Evolutionary conservation across 345 rosid genomes (phyloP).

Genomic region (Geranium brycei): DNA sequence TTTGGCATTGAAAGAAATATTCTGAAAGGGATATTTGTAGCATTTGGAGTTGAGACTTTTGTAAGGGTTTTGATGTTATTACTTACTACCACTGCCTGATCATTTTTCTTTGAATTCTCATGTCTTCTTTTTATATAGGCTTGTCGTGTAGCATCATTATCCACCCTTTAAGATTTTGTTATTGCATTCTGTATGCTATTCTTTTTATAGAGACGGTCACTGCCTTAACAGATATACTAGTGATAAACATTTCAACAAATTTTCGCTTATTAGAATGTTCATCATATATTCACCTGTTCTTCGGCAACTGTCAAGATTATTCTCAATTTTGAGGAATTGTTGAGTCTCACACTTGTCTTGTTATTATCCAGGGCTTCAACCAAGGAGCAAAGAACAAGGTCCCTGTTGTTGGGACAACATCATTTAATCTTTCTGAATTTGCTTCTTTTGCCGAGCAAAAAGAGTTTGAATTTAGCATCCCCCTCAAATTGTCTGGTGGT

Average conservation of each 20-base stretch:
- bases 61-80: not conserved
- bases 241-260: too few relatives aligned
- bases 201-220: not conserved
- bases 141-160: not conserved
- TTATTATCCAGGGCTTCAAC: constrained; percentile 41
- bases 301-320: not conserved
- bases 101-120: not conserved
- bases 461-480: constrained; percentile 49
- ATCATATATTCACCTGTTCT: not conserved
- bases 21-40: not conserved
- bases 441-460: constrained; percentile 44
- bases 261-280: not conserved
- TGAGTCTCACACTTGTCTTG: not conserved
- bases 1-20: not conserved
- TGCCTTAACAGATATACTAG: too few relatives aligned
- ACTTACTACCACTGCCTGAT: not conserved
- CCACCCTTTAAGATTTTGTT: not conserved
- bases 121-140: not conserved
- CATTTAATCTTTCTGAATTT: constrained; percentile 50
- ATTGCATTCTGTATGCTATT: not conserved
- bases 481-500: constrained; percentile 28
- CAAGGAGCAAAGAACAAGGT: constrained; percentile 45
- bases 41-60: not conserved
- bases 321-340: not conserved
- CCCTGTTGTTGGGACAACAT: constrained; percentile 41